phyloP scores from a whole-genome alignment of 2,329 filamentous ascomycete species.

The Fusarium sarcochroum region DNA sequence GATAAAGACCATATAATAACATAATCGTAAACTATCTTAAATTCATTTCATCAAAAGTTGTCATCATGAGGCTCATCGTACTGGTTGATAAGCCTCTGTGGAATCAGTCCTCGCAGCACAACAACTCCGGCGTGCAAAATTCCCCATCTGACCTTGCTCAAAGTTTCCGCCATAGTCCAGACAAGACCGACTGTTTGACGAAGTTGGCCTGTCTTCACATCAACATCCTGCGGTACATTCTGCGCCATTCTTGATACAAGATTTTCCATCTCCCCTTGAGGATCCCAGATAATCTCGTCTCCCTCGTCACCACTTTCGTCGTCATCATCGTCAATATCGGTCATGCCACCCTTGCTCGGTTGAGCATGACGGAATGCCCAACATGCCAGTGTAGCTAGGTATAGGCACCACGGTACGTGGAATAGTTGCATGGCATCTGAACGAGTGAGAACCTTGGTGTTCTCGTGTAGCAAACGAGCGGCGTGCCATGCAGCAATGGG shows the following conservation, averaged over 20 bases:
- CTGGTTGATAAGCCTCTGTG: slow-evolving; percentile 32
- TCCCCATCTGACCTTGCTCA: slow-evolving; percentile 72
- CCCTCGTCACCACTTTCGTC: not conserved
- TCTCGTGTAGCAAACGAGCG: slow-evolving; percentile 1
- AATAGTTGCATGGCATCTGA: slow-evolving; percentile 18
- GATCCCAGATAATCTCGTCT: slow-evolving; percentile 7
- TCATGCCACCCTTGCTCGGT: not conserved
- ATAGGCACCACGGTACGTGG: slow-evolving; percentile 12
- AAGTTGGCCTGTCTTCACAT: not conserved
- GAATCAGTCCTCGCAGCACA: slow-evolving; percentile 60
- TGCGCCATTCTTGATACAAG: slow-evolving; percentile 7
- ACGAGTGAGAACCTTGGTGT: slow-evolving; percentile 3
- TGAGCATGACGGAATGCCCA: slow-evolving; percentile 13
- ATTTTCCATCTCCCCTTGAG: slow-evolving; percentile 2
- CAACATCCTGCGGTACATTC: not conserved
- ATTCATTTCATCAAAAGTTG: not conserved
- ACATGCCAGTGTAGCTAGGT: not conserved
- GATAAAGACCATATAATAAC: no score
- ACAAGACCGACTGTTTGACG: slow-evolving; percentile 60
- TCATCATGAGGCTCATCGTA: slow-evolving; percentile 9
- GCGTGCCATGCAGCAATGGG: slow-evolving; percentile 10
- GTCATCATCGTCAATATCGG: not conserved
- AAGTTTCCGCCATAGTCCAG: slow-evolving; percentile 66
- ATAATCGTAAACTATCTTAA: no score
- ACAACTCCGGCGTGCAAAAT: slow-evolving; percentile 74